phyloP scores from a whole-genome alignment of 495 filamentous ascomycete genomes.

The Melanomma pulvis-pyrius region DNA sequence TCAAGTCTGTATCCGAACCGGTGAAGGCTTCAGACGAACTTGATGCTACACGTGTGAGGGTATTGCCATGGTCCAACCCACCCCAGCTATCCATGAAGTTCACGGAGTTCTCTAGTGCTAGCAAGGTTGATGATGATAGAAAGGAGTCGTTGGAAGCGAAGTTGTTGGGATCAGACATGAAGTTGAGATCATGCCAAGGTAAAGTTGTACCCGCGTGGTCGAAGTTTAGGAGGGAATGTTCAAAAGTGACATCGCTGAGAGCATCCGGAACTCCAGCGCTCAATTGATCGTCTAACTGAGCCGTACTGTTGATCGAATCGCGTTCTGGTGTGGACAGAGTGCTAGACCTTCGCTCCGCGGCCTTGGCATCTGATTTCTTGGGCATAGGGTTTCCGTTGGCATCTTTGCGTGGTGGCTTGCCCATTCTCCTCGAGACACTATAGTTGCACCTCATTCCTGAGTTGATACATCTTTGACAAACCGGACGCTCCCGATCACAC shows the following conservation, averaged over 20 bases:
- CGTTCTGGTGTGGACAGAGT: slow-evolving; percentile 22
- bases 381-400: slow-evolving; percentile 19
- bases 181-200: slow-evolving; percentile 28
- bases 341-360: slow-evolving; percentile 9
- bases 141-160: slow-evolving; percentile 3
- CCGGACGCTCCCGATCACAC: slow-evolving; percentile 27
- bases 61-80: slow-evolving; percentile 1
- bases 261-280: slow-evolving; percentile 10
- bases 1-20: neutral
- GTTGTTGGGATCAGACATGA: slow-evolving; percentile 16
- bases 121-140: slow-evolving; percentile 10
- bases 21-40: slow-evolving; percentile 14
- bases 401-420: slow-evolving; percentile 29
- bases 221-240: slow-evolving; percentile 19
- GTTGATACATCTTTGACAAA: slow-evolving; percentile 27
- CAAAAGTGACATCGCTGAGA: slow-evolving; percentile 6
- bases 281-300: slow-evolving; percentile 12
- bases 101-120: slow-evolving; percentile 22
- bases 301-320: neutral
- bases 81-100: slow-evolving; percentile 26
- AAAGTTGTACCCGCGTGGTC: slow-evolving; percentile 15
- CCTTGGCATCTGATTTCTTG: slow-evolving; percentile 16
- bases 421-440: slow-evolving; percentile 23
- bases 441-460: slow-evolving; percentile 29
- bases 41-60: slow-evolving; percentile 14